These are phyloP conservation scores for Clausena lansium DNA, from an alignment of 345 rosid genomes.

Conservation along the genomic window DNA sequence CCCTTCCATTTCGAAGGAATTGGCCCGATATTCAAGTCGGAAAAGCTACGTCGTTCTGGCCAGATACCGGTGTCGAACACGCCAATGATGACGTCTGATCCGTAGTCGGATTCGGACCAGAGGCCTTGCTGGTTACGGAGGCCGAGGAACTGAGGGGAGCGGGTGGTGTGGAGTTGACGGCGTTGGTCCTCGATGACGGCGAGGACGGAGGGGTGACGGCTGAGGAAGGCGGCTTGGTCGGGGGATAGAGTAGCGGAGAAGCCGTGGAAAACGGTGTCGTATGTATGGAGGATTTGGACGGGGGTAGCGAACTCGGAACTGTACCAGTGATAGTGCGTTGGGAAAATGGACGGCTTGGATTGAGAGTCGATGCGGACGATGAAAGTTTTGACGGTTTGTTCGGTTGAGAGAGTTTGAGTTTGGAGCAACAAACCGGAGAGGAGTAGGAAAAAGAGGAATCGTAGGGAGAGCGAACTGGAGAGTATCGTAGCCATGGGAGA, in stretches of 20 bases:
- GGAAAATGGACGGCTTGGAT: conserved; percentile 79
- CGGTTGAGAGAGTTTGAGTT: conserved; percentile 19
- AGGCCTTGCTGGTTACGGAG: conserved; percentile 72
- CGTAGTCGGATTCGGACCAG: conserved; percentile 87
- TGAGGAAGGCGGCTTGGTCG: conserved; percentile 41
- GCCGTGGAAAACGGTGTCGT: conserved; percentile 93
- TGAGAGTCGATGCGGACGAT: conserved; percentile 66
- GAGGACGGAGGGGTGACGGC: conserved; percentile 64
- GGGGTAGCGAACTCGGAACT: conserved; percentile 62
- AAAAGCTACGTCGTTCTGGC: conserved; percentile 83
- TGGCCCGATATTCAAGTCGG: conserved; percentile 71
- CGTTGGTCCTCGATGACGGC: conserved; percentile 66
- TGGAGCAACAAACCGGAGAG: conserved; percentile 1
- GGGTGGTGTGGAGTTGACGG: conserved; percentile 76
- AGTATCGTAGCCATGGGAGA: conserved; percentile 25
- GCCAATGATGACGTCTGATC: conserved; percentile 82
- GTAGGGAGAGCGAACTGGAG: conserved; percentile 17
- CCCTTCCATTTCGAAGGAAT: conserved; percentile 82
- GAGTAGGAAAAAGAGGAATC: conserved; percentile 17
- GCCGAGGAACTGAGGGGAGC: conserved; percentile 88
- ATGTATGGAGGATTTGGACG: conserved; percentile 63
- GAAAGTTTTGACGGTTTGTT: conserved; percentile 48
- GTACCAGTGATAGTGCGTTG: conserved; percentile 87
- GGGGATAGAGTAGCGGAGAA: conserved; percentile 69
- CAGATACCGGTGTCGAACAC: conserved; percentile 82